phyloP scores from a whole-genome alignment of 306 rosid species.

The Acmispon strigosus region DNA sequence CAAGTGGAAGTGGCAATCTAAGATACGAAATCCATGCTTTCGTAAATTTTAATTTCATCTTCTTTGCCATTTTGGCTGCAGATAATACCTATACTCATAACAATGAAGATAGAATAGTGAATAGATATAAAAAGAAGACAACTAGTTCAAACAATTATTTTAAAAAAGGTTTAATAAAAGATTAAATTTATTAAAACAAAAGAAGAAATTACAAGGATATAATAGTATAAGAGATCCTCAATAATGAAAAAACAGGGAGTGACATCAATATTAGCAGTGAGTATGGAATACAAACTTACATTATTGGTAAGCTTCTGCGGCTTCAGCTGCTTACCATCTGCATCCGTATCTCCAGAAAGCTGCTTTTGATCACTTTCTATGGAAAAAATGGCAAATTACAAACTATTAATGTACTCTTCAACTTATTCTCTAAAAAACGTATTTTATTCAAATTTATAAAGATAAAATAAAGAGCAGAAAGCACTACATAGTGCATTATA shows the following conservation, averaged over 20 bases:
- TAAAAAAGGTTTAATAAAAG: background rate
- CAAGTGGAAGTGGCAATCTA: constrained; percentile 82
- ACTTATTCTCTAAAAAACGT: background rate
- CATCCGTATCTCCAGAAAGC: constrained; percentile 34
- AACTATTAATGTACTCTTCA: constrained; percentile 5
- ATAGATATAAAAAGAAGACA: background rate
- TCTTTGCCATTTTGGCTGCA: constrained; percentile 51
- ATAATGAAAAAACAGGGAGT: background rate
- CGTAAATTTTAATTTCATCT: constrained; percentile 72
- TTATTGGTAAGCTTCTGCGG: constrained; percentile 32
- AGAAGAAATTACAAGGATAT: background rate
- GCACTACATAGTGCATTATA: background rate
- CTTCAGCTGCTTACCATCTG: constrained; percentile 40
- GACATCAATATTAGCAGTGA: constrained; percentile 12
- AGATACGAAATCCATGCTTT: constrained; percentile 86
- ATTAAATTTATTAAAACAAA: background rate
- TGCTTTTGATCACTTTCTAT: constrained; percentile 38
- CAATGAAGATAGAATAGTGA: constrained; percentile 5
- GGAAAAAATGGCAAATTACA: constrained; percentile 19
- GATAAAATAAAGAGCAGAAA: background rate
- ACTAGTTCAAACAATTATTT: background rate
- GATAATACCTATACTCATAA: constrained; percentile 44
- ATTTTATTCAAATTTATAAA: background rate
- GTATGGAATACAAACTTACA: constrained; percentile 28
- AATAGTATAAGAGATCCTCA: background rate